Conservation (phyloP, 164 flowering plant genomes). For the Umbilicus rupestris region DNA sequence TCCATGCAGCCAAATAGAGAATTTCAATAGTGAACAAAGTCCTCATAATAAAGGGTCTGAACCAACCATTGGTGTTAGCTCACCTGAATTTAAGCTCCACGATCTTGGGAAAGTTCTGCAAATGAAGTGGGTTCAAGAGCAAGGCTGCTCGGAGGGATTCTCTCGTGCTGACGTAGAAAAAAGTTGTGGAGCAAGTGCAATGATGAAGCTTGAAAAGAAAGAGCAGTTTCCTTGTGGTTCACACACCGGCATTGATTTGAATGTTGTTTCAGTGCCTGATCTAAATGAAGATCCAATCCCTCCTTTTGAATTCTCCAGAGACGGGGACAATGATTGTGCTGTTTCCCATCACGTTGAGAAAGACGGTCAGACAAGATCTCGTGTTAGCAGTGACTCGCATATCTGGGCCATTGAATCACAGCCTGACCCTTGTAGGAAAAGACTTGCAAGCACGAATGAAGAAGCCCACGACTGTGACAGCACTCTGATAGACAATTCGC, state of each 20-base stretch:
- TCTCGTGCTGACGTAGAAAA: constrained; percentile 28
- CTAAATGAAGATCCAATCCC: constrained; percentile 78
- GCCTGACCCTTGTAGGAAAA: constrained; percentile 35
- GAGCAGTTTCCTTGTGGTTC: constrained; percentile 31
- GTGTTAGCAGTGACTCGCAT: constrained; percentile 59
- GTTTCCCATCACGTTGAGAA: constrained; percentile 43
- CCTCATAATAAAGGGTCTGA: constrained; percentile 27
- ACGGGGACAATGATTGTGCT: constrained; percentile 57
- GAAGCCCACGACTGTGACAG: constrained; percentile 79
- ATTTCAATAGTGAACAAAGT: constrained; percentile 26
- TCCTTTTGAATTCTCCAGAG: constrained; percentile 57
- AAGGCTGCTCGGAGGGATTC: constrained; percentile 32
- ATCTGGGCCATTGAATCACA: constrained; percentile 55
- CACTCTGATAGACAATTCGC: constrained; percentile 68
- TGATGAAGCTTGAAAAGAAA: constrained; percentile 27
- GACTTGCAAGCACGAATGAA: constrained; percentile 33
- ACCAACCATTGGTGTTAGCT: constrained; percentile 18
- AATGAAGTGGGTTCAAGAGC: constrained; percentile 61
- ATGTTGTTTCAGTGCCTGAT: constrained; percentile 86
- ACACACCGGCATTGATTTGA: constrained; percentile 61
- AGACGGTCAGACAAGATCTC: constrained; percentile 41
- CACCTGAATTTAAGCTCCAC: constrained; percentile 69
- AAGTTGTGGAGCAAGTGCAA: constrained; percentile 26
- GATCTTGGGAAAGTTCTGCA: constrained; percentile 72
- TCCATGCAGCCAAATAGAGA: constrained; percentile 26